These are phyloP conservation scores for Penicillium mononematosum DNA, from an alignment of 495 filamentous ascomycete genomes.

Conservation along the genomic window DNA sequence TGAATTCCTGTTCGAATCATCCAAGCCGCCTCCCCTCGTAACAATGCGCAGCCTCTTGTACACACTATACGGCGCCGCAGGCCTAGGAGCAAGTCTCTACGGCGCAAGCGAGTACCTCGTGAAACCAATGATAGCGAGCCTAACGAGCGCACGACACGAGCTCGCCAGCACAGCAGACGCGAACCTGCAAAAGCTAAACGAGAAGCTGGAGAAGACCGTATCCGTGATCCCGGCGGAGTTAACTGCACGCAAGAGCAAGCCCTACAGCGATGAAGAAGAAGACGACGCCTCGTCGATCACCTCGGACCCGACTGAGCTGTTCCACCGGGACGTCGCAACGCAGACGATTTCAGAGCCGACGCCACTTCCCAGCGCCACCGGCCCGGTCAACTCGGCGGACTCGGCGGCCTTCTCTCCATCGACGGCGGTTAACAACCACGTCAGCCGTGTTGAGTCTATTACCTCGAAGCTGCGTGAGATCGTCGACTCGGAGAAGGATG, in stretches of 20 bases:
- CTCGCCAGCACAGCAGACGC: slow-evolving; percentile 64
- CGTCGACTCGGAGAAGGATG: slow-evolving; percentile 44
- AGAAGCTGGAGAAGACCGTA: slow-evolving; percentile 67
- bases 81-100: slow-evolving; percentile 70
- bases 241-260: slow-evolving; percentile 24
- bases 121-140: slow-evolving; percentile 73
- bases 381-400: slow-evolving; percentile 13
- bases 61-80: slow-evolving; percentile 73
- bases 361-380: slow-evolving; percentile 19
- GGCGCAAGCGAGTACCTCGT: slow-evolving; percentile 77
- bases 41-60: slow-evolving; percentile 71
- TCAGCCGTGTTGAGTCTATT: slow-evolving; percentile 47
- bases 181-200: slow-evolving; percentile 68
- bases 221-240: slow-evolving; percentile 57
- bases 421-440: slow-evolving; percentile 36
- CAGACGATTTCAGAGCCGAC: slow-evolving; percentile 68
- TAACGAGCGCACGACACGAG: slow-evolving; percentile 76
- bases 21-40: slow-evolving; percentile 73
- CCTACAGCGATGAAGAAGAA: slow-evolving; percentile 38
- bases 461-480: slow-evolving; percentile 55
- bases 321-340: slow-evolving; percentile 83
- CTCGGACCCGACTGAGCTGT: slow-evolving; percentile 79
- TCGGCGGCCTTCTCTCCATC: slow-evolving; percentile 22
- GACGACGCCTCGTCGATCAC: slow-evolving; percentile 46
- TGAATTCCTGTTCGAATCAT: slow-evolving; percentile 72